phyloP scores from a whole-genome alignment of 2,329 filamentous ascomycete species.

The Hortaea werneckii region DNA sequence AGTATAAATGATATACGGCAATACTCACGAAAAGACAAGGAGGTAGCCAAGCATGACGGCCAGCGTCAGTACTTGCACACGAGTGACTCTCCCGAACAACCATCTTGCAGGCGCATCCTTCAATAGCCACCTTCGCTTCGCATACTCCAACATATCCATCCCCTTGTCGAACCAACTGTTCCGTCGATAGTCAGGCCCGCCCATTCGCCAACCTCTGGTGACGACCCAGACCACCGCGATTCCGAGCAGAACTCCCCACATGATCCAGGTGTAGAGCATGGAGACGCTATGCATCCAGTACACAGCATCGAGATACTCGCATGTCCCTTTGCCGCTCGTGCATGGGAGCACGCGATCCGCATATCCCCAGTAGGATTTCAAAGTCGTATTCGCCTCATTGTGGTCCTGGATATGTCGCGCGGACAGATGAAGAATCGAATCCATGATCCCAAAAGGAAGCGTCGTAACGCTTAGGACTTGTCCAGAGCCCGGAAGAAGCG shows the following conservation, averaged over 20 bases:
- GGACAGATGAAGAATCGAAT: not conserved
- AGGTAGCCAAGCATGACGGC: constrained; percentile 51
- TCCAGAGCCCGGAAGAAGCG: too few relatives aligned
- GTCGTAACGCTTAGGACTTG: too few relatives aligned
- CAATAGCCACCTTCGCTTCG: constrained; percentile 45
- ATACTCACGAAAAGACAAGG: constrained; percentile 48
- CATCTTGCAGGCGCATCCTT: constrained; percentile 44
- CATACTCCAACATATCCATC: constrained; percentile 5
- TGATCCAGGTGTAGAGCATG: constrained; percentile 47
- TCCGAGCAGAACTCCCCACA: constrained; percentile 45
- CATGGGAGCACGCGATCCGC: constrained; percentile 45
- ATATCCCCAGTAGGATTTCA: constrained; percentile 46
- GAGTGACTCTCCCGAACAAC: constrained; percentile 58
- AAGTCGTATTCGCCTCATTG: constrained; percentile 16
- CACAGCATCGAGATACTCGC: constrained; percentile 47
- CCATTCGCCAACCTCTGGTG: constrained; percentile 19
- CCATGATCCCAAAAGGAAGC: too few relatives aligned
- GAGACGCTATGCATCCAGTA: constrained; percentile 45
- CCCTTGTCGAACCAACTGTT: constrained; percentile 11
- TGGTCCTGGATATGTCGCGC: constrained; percentile 22
- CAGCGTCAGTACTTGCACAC: constrained; percentile 57
- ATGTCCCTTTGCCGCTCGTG: constrained; percentile 47
- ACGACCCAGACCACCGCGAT: constrained; percentile 37
- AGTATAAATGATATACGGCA: not conserved
- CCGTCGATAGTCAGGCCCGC: constrained; percentile 7